These are phyloP conservation scores for Solanum virginianum DNA, from an alignment of 257 asterid genomes.

Conservation along the genomic window DNA sequence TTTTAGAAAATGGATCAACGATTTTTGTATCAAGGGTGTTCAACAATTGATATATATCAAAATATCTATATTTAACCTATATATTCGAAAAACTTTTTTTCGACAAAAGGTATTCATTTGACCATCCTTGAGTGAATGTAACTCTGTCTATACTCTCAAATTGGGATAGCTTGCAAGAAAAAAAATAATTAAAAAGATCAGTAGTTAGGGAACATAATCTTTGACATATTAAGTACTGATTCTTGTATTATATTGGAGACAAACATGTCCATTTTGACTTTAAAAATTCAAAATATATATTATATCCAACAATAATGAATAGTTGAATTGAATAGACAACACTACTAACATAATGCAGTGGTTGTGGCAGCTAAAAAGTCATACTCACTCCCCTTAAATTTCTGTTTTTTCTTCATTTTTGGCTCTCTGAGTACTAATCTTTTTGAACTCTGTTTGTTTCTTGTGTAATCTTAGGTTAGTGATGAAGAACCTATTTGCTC, in stretches of 20 bases:
- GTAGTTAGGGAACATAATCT: not conserved
- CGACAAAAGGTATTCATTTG: too few species aligned
- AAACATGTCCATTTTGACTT: not conserved
- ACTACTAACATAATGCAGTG: not conserved
- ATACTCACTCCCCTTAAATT: not conserved
- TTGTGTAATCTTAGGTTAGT: not conserved
- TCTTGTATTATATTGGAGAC: not conserved
- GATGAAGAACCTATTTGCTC: not conserved
- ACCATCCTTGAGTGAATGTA: too few species aligned
- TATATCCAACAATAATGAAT: not conserved
- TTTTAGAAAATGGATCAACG: too few species aligned
- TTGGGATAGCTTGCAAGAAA: not conserved
- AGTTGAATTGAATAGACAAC: not conserved
- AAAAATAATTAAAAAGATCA: not conserved
- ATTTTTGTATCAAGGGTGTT: too few species aligned
- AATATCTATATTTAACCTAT: too few species aligned
- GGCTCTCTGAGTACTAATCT: not conserved
- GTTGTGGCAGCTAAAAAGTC: not conserved
- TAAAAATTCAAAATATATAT: not conserved
- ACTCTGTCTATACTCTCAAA: not conserved
- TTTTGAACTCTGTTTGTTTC: not conserved
- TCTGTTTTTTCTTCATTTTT: not conserved
- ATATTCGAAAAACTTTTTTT: too few species aligned
- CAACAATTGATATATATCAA: too few species aligned
- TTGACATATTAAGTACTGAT: not conserved